Evolutionary conservation across 2,329 filamentous ascomycete genomes (phyloP).

Genomic region (Clonostachys chloroleuca): DNA sequence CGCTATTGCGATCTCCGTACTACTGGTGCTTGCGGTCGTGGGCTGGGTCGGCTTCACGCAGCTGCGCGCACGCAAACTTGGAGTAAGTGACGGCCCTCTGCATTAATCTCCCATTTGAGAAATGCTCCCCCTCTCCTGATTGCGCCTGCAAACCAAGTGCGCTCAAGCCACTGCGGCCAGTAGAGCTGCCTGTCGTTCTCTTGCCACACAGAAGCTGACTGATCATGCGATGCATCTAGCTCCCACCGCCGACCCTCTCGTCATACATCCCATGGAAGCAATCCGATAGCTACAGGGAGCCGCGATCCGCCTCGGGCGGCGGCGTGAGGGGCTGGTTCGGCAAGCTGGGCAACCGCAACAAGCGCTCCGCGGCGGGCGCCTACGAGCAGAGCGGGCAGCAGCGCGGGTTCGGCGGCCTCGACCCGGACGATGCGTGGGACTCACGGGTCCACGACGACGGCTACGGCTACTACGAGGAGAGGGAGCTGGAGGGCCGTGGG

Average conservation of each 20-base stretch:
- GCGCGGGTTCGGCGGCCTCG: slow-evolving; percentile 57
- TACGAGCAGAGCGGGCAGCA: slow-evolving; percentile 60
- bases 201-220: not conserved
- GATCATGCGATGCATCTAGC: slow-evolving; percentile 27
- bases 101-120: not conserved
- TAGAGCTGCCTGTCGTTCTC: too few relatives aligned
- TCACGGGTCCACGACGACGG: slow-evolving; percentile 66
- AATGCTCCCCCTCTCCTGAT: not conserved
- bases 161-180: too few relatives aligned
- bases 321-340: slow-evolving; percentile 70
- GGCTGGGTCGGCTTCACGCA: slow-evolving; percentile 71
- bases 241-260: slow-evolving; percentile 63
- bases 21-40: slow-evolving; percentile 49
- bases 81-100: slow-evolving; percentile 40
- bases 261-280: slow-evolving; percentile 70
- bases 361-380: slow-evolving; percentile 62
- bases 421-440: slow-evolving; percentile 87
- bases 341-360: slow-evolving; percentile 60
- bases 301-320: slow-evolving; percentile 55
- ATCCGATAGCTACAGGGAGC: slow-evolving; percentile 40
- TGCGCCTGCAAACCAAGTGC: not conserved
- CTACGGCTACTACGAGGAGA: slow-evolving; percentile 68
- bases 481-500: slow-evolving; percentile 57
- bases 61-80: slow-evolving; percentile 67
- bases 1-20: slow-evolving; percentile 66